A percentile compares a stretch with the other conserved stretches of the same genome.
Conservation (phyloP, 2,329 filamentous ascomycete genomes). For the Neopestalotiopsis clavispora region DNA sequence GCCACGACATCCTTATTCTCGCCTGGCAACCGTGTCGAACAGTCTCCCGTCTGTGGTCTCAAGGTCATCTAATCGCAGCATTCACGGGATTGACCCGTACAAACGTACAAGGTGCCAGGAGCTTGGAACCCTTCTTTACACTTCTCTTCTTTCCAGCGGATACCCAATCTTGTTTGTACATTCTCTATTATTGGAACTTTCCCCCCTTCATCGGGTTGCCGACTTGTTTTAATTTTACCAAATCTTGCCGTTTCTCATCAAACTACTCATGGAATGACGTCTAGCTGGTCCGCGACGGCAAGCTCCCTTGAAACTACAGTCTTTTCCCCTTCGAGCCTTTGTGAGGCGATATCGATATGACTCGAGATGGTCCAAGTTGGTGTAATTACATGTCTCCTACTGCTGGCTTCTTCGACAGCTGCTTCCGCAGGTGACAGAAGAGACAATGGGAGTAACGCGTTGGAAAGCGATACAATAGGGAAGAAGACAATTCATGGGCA, state of each 20-base stretch:
- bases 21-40: background rate
- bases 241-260: background rate
- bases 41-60: background rate
- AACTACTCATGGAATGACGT: background rate
- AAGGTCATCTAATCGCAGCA: constrained; percentile 2
- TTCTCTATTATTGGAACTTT: background rate
- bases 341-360: constrained; percentile 1
- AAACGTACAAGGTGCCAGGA: background rate
- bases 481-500: background rate
- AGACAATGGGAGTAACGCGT: background rate
- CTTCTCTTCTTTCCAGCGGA: background rate
- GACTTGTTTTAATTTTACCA: background rate
- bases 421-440: constrained; percentile 1
- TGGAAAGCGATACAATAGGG: background rate
- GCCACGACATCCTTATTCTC: background rate
- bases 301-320: background rate
- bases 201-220: background rate
- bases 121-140: background rate
- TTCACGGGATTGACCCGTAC: background rate
- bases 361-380: constrained; percentile 15
- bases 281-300: background rate
- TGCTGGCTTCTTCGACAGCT: background rate
- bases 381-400: background rate
- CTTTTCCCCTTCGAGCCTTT: background rate
- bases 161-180: background rate